Evolutionary conservation across 257 asterid species (phyloP).

Genomic region (Forsythia suspensa): DNA sequence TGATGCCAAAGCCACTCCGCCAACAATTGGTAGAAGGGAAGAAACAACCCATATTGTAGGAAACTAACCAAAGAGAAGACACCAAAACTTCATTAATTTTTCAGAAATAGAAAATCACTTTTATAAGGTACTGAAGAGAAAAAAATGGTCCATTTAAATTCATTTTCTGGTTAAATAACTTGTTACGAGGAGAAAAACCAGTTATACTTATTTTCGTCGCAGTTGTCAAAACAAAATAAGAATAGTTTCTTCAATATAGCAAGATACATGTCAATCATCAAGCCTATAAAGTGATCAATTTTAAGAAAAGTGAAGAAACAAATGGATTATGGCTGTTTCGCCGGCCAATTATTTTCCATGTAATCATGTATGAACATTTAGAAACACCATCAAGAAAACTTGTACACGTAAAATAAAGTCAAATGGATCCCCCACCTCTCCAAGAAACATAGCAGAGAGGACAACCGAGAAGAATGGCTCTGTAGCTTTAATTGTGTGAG

Average conservation of each 20-base stretch:
- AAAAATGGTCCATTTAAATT: background rate
- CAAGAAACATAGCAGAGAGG: conserved; percentile 57
- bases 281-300: background rate
- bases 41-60: conserved; percentile 82
- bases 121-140: background rate
- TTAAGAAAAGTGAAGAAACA: background rate
- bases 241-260: background rate
- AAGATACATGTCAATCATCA: background rate
- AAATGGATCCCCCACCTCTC: conserved; percentile 34
- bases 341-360: background rate
- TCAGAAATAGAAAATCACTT: background rate
- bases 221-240: background rate
- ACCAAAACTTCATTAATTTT: background rate
- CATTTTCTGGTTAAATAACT: background rate
- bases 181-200: background rate
- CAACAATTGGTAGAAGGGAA: conserved; percentile 90
- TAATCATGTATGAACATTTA: background rate
- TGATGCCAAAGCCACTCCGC: conserved; percentile 94
- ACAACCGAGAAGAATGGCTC: conserved; percentile 58
- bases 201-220: no score
- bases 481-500: conserved; percentile 88
- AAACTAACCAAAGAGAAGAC: conserved; percentile 36
- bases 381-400: background rate
- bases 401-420: background rate
- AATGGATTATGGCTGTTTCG: background rate